Base-by-base conservation (phyloP, 345 rosid genomes). In the Citrus australasica region DNA sequence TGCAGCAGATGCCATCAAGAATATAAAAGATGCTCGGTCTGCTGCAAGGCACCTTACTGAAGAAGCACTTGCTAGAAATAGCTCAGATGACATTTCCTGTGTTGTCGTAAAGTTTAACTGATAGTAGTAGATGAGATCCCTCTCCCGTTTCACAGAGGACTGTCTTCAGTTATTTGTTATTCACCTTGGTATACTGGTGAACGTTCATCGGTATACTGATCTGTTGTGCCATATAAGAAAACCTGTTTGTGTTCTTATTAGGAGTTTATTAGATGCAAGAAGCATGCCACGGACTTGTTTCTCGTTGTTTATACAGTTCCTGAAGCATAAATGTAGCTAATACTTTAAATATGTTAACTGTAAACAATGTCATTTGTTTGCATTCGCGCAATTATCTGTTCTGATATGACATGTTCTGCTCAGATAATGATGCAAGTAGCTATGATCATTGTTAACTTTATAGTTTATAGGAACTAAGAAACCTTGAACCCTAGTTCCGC, bases 41-140 rank as follows among this genome's bases (percentile, higher is more conserved):
- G 98, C 98, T 1, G 98, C 99, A n/a, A 94, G 89, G 85, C 88
- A 79, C 72, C 95, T 96, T 38, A 70, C 94, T 1, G 99, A 91
- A 76, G 98, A 91, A 71, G 99, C 99, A 33, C 82, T 92, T 70
- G 79, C 80, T 63, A 90, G 94, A 88, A 82, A 78, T 69, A 96
- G 97, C 80, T 74, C 83, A n/a, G 99, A 94, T 58, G 99, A 96
- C 81, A 94, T 94, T 82, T 96, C 99, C 61, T 87, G 90, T 73
- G 67, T 96, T 25, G 97, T 94, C 21, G 93, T 96, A 69, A 94
- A 90, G 80, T 89, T 96, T 83, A 82, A 84, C 66, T 82, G 82
- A 87, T 73, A 55, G 75, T 53, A n/a, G 37, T 74, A 32, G 46
- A 56, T 35, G 66, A 19, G 73, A 19, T 68, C 66, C 33, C 24